Evolutionary conservation across 2,329 filamentous ascomycete genomes (phyloP).

Genomic region (Talaromyces amestolkiae): DNA sequence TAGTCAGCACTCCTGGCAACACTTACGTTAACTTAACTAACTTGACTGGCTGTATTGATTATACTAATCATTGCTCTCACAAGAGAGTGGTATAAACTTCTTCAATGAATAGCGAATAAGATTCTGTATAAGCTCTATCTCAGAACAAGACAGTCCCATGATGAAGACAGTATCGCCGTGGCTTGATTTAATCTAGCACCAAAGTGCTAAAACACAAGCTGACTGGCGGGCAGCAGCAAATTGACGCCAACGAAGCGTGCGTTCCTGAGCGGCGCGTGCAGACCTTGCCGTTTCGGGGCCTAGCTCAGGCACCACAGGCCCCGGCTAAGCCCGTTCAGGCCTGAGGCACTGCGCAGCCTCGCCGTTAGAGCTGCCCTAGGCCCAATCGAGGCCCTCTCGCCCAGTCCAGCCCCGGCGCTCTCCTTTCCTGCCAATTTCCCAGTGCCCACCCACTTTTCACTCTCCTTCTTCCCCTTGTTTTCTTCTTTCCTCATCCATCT

Average conservation of each 20-base stretch:
- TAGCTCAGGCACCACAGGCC: slow-evolving; percentile 3
- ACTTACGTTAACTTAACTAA: too few relatives aligned
- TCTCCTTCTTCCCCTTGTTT: slow-evolving; percentile 24
- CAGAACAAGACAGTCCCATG: not conserved
- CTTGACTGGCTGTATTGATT: too few relatives aligned
- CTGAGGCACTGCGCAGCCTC: slow-evolving; percentile 4
- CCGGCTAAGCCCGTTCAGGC: not conserved
- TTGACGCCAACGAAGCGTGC: slow-evolving; percentile 6
- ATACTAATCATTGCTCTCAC: not conserved
- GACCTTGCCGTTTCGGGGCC: not conserved
- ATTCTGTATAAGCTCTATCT: not conserved
- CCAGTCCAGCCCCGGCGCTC: slow-evolving; percentile 1
- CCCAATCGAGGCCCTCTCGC: not conserved
- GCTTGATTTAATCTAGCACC: not conserved
- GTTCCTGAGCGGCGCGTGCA: slow-evolving; percentile 11
- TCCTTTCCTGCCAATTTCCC: slow-evolving; percentile 21
- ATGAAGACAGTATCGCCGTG: slow-evolving; percentile 2
- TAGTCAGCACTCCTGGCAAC: not conserved
- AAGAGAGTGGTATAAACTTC: not conserved
- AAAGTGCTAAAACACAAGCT: not conserved
- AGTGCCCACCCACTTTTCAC: slow-evolving; percentile 29
- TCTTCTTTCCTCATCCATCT: slow-evolving; percentile 13
- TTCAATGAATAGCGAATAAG: not conserved
- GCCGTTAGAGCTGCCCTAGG: not conserved
- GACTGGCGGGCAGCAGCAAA: not conserved